These are phyloP conservation scores for Tolypocladium paradoxum DNA, from an alignment of 2,329 filamentous ascomycete species.

Conservation along the genomic window DNA sequence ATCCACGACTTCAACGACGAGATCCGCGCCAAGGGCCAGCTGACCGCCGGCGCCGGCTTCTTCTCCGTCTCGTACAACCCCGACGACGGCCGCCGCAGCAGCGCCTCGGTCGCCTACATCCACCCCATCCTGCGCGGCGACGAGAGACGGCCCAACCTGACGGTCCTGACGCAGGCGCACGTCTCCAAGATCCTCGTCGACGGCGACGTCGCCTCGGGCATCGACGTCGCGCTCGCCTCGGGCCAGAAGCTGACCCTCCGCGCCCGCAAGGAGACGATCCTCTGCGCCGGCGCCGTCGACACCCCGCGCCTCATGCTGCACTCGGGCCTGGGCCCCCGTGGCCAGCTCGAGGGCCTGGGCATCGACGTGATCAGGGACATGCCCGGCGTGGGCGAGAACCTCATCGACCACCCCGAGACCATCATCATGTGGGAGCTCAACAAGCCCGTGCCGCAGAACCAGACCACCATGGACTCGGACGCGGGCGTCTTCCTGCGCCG, in stretches of 20 bases:
- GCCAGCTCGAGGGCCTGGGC: conserved; percentile 40
- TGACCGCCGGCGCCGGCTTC: conserved; percentile 74
- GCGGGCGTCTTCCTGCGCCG: conserved; percentile 81
- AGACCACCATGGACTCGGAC: conserved; percentile 87
- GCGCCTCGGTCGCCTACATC: conserved; percentile 84
- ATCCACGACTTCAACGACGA: conserved; percentile 80
- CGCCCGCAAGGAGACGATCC: conserved; percentile 65
- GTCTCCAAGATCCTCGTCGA: conserved; percentile 70
- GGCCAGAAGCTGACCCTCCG: conserved; percentile 44
- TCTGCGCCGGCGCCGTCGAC: conserved; percentile 72
- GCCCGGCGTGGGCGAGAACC: conserved; percentile 49
- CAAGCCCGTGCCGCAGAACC: conserved; percentile 61
- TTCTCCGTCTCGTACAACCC: conserved; percentile 89
- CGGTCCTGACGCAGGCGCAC: conserved; percentile 78
- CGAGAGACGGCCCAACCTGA: conserved; percentile 74
- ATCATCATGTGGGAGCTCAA: conserved; percentile 68
- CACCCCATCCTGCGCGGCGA: conserved; percentile 80
- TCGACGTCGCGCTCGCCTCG: conserved; percentile 52
- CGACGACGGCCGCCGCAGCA: conserved; percentile 73
- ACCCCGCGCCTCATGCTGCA: conserved; percentile 58
- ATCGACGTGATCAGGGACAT: conserved; percentile 47
- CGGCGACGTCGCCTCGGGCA: conserved; percentile 59
- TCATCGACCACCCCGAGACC: conserved; percentile 49
- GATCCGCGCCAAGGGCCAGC: conserved; percentile 60
- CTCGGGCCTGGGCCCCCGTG: conserved; percentile 44